These are phyloP conservation scores for Picea sitchensis DNA, from an alignment of 75 land plant genomes.

Conservation along the genomic window DNA sequence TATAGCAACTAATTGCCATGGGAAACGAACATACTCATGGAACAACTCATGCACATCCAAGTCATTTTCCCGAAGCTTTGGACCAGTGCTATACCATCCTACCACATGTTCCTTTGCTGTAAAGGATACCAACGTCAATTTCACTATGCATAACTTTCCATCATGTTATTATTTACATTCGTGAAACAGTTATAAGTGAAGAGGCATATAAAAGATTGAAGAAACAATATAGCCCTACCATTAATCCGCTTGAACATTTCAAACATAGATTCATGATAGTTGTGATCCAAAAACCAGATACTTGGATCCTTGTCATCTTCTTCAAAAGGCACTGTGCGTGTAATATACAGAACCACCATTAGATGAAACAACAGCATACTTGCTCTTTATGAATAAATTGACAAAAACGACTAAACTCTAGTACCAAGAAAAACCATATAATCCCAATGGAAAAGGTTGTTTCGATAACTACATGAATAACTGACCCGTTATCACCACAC, in stretches of 20 bases:
- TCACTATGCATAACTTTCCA: neutral
- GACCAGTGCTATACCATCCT: constrained; percentile 99
- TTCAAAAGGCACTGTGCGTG: constrained; percentile 86
- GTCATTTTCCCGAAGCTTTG: constrained; percentile 92
- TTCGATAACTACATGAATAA: neutral
- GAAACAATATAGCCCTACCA: constrained; percentile 37
- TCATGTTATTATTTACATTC: neutral
- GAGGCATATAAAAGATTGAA: neutral
- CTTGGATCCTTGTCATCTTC: constrained; percentile 97
- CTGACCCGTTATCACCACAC: neutral
- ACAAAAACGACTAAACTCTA: neutral
- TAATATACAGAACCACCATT: neutral
- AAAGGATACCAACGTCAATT: neutral
- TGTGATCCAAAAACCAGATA: constrained; percentile 99
- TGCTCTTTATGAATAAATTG: neutral
- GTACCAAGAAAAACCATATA: neutral
- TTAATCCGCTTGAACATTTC: constrained; percentile 98
- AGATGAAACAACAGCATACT: neutral
- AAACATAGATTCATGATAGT: constrained; percentile 96
- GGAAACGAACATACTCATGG: constrained; percentile 56
- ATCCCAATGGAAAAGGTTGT: neutral
- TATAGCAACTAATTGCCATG: neutral
- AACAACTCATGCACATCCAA: constrained; percentile 81
- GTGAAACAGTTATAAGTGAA: neutral
- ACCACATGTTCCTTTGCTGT: constrained; percentile 99